Evolutionary conservation across 2,329 filamentous ascomycete genomes (phyloP).

Genomic region (Hypoxylon sp.): DNA sequence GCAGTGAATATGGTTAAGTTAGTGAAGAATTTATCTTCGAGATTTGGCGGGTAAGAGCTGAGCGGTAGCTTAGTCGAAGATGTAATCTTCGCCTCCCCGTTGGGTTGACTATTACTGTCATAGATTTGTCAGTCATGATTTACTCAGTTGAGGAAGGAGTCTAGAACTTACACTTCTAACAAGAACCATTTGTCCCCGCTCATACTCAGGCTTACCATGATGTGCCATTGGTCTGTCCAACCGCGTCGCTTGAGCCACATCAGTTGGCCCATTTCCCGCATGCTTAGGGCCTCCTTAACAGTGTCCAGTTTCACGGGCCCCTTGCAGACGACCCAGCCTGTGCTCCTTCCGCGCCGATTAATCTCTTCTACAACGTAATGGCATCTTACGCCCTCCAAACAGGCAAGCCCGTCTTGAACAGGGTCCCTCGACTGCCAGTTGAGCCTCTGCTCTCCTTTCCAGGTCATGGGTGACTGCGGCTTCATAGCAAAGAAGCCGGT

Average conservation of each 20-base stretch:
- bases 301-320: constrained; percentile 67
- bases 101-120: constrained; percentile 41
- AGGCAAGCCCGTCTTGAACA: constrained; percentile 68
- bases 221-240: constrained; percentile 81
- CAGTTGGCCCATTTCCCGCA: constrained; percentile 73
- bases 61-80: constrained; percentile 61
- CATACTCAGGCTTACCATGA: constrained; percentile 79
- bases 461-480: constrained; percentile 71
- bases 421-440: constrained; percentile 71
- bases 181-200: constrained; percentile 86
- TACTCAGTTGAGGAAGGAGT: constrained; percentile 7
- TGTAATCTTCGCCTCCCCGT: constrained; percentile 45
- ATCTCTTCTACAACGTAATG: constrained; percentile 74
- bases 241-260: constrained; percentile 78
- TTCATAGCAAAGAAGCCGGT: constrained; percentile 82
- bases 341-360: constrained; percentile 69
- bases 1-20: constrained; percentile 66
- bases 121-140: constrained; percentile 31
- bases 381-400: constrained; percentile 74
- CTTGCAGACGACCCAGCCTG: constrained; percentile 73
- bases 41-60: constrained; percentile 60
- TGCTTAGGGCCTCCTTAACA: constrained; percentile 72
- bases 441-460: constrained; percentile 74
- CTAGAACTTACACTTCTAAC: constrained; percentile 70
- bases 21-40: constrained; percentile 67